Conservation (phyloP, 768 basidiomycete genomes). For the Tricholoma matsutake region DNA sequence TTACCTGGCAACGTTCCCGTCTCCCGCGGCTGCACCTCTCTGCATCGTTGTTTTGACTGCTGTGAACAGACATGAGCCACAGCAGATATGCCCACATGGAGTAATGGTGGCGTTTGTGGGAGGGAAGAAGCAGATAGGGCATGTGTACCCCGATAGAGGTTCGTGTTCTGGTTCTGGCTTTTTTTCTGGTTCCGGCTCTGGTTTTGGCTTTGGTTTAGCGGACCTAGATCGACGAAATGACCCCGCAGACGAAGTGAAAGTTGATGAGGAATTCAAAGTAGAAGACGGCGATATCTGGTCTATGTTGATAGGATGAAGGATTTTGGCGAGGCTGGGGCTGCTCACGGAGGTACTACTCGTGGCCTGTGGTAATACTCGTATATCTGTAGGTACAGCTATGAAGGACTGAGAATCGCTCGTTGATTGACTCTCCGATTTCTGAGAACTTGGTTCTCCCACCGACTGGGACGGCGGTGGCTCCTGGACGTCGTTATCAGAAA, state of each 20-base stretch:
- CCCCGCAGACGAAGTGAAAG: constrained; percentile 1
- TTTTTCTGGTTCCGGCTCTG: neutral
- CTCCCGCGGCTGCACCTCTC: constrained; percentile 34
- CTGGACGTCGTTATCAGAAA: constrained; percentile 2
- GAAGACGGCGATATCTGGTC: constrained; percentile 1
- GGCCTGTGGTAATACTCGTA: neutral
- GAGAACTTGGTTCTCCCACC: neutral
- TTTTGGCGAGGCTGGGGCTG: constrained; percentile 22
- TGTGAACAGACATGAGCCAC: constrained; percentile 72
- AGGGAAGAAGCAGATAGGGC: constrained; percentile 77
- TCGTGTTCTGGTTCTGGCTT: constrained; percentile 19
- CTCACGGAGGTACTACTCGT: constrained; percentile 13
- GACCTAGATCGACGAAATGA: constrained; percentile 1
- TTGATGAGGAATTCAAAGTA: neutral
- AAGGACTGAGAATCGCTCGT: neutral
- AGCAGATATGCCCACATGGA: constrained; percentile 78
- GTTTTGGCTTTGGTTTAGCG: constrained; percentile 10
- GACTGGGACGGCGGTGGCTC: constrained; percentile 1
- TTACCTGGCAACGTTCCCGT: constrained; percentile 38
- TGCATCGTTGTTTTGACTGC: constrained; percentile 63
- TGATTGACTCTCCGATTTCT: neutral
- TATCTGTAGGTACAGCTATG: neutral
- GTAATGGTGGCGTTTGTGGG: constrained; percentile 75
- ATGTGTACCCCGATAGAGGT: constrained; percentile 60
- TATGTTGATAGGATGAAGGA: constrained; percentile 18